These are phyloP conservation scores for Rhinocladiella mackenziei DNA, from an alignment of 2,329 filamentous ascomycete species.

Conservation along the genomic window DNA sequence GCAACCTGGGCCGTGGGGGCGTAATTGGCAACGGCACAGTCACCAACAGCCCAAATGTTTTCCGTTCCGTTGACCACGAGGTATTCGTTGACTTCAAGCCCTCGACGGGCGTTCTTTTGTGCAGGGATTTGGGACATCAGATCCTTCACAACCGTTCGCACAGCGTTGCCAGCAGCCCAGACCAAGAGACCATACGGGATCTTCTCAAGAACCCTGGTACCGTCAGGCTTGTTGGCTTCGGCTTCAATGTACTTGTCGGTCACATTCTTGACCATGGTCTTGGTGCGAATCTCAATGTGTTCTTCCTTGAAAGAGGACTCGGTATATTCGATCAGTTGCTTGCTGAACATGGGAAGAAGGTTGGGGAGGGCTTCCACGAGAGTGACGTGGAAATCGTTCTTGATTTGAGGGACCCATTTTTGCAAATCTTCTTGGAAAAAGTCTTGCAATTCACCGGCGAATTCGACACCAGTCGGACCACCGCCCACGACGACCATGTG, in stretches of 20 bases:
- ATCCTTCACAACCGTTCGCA: slow-evolving; percentile 84
- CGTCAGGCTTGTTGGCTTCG: slow-evolving; percentile 74
- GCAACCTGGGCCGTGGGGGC: slow-evolving; percentile 97
- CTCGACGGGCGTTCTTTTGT: slow-evolving; percentile 90
- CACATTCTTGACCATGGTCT: slow-evolving; percentile 98
- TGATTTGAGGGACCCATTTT: slow-evolving; percentile 96
- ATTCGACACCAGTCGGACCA: slow-evolving; percentile 95
- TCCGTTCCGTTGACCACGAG: slow-evolving; percentile 95
- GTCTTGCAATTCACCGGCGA: slow-evolving; percentile 95
- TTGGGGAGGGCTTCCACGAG: slow-evolving; percentile 96
- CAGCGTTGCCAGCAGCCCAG: slow-evolving; percentile 95
- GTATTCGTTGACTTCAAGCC: slow-evolving; percentile 96
- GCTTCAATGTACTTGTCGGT: slow-evolving; percentile 91
- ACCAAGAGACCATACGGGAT: slow-evolving; percentile 95
- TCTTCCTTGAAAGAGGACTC: slow-evolving; percentile 99
- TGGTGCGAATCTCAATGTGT: slow-evolving; percentile 93
- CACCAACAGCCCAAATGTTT: slow-evolving; percentile 96
- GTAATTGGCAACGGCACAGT: slow-evolving; percentile 96
- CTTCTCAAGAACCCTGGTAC: slow-evolving; percentile 72
- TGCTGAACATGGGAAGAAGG: slow-evolving; percentile 96
- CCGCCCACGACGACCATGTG: slow-evolving; percentile 97
- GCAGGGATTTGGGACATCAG: slow-evolving; percentile 88
- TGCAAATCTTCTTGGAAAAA: slow-evolving; percentile 98
- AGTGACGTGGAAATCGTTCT: slow-evolving; percentile 92
- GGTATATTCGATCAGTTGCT: slow-evolving; percentile 98